Base-by-base conservation (phyloP, 108 stramenopile genomes). In the Cylindrotheca closterium region DNA sequence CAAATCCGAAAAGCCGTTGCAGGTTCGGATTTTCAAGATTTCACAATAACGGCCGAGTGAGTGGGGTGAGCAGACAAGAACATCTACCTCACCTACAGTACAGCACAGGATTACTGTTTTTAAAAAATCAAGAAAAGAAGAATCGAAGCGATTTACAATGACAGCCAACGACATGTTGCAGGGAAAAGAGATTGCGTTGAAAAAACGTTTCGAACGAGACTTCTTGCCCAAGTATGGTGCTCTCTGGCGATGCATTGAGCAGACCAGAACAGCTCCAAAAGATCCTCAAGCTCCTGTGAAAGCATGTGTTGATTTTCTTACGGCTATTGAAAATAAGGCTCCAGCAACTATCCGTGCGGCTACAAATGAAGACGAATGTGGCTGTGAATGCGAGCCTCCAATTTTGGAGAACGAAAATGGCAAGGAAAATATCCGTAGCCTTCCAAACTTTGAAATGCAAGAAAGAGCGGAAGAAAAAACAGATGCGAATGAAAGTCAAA, bases 221-320 rank as follows among this genome's bases (percentile, higher is more conserved):
- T 78, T 82, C 58, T 63, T 84, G 0, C 81, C 86, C 18, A 78
- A 77, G 29, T 84, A 84, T 67, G 86, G 86, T 3, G 33, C 50
- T 26, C 24, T 83, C 30, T 87, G 86, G 86, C 32, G 74, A 51
- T 52, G 26, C 32, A 80, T 87, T 70, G 68, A 62, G 7, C 33
- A 67, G 59, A 66, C 30, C 4, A 19, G 30, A 29, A 48, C 2
- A 30, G 31, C 31, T 23, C 45, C 45, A 51, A 22, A 19, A 47
- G 1, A 0, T 1, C 59, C 51, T 7, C 51, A 7, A 21, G n/a
- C 51, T 19, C 5, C 19, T 24, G 28, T 4, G 30, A 29, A 4
- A 55, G 28, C 24, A 55, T 22, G 49, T 7, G 26, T 59, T 22
- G 47, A 71, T 51, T 73, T 73, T 60, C 2, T 54, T 30, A 42